Conservation (phyloP, 805 yeast genomes). For the Zygosaccharomyces bailii region DNA sequence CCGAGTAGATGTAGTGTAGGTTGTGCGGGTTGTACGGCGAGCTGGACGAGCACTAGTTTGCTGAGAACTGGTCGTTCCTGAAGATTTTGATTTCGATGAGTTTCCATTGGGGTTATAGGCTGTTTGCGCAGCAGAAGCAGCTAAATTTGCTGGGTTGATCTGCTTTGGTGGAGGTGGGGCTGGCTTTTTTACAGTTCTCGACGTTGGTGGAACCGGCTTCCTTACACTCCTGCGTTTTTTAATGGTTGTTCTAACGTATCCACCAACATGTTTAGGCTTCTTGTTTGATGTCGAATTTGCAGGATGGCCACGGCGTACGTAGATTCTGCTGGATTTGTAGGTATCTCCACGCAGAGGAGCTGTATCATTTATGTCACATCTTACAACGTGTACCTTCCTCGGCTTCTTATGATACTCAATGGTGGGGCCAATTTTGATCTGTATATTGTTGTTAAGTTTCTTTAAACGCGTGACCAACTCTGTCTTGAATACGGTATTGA, state of each 20-base stretch:
- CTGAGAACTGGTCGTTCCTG: slow-evolving; percentile 34
- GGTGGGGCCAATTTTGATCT: slow-evolving; percentile 64
- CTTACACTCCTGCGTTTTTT: slow-evolving; percentile 4
- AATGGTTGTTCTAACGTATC: slow-evolving; percentile 16
- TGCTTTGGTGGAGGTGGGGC: slow-evolving; percentile 38
- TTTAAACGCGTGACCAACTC: slow-evolving; percentile 77
- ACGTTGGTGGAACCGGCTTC: slow-evolving; percentile 29
- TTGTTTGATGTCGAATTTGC: slow-evolving; percentile 65
- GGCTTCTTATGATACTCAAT: slow-evolving; percentile 88
- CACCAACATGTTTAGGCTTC: slow-evolving; percentile 56
- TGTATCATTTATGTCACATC: slow-evolving; percentile 57
- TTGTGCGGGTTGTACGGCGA: slow-evolving; percentile 40
- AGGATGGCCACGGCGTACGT: slow-evolving; percentile 76
- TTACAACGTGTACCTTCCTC: slow-evolving; percentile 70
- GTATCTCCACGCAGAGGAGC: slow-evolving; percentile 66
- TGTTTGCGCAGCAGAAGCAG: slow-evolving; percentile 42
- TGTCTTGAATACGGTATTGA: slow-evolving; percentile 82
- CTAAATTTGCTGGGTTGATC: slow-evolving; percentile 29
- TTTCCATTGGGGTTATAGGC: slow-evolving; percentile 33
- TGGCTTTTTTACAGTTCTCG: slow-evolving; percentile 33
- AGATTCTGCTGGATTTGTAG: slow-evolving; percentile 86
- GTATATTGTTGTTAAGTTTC: slow-evolving; percentile 53
- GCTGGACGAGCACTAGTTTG: slow-evolving; percentile 49
- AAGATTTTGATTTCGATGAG: slow-evolving; percentile 16
- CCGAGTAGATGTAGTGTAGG: slow-evolving; percentile 12